These are phyloP conservation scores for Coemansia sp. DNA, from an alignment of 192 early-diverging fungal species.

Conservation along the genomic window DNA sequence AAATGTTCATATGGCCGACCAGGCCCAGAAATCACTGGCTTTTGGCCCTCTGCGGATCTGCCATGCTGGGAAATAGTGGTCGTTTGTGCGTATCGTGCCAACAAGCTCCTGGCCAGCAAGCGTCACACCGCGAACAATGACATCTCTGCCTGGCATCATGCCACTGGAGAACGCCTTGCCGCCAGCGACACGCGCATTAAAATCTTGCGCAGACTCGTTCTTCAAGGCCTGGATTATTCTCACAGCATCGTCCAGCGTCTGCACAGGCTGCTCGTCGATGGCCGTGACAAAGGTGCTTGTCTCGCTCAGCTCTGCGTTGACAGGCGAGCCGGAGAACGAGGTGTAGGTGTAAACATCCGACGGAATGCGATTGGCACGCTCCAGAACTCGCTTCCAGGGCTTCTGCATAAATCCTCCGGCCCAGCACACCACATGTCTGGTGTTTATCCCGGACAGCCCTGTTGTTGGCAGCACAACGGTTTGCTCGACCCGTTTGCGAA, in stretches of 20 bases:
- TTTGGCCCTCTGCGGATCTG: conserved; percentile 3
- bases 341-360: conserved; percentile 24
- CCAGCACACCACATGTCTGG: conserved; percentile 28
- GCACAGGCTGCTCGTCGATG: conserved; percentile 18
- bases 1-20: background rate
- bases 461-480: conserved; percentile 22
- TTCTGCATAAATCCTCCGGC: conserved; percentile 37
- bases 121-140: conserved; percentile 14
- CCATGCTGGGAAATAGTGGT: conserved; percentile 41
- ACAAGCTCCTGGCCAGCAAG: conserved; percentile 26
- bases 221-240: conserved; percentile 9
- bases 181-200: conserved; percentile 16
- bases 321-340: conserved; percentile 7
- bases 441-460: conserved; percentile 12
- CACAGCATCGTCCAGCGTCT: conserved; percentile 31
- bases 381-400: conserved; percentile 24
- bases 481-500: conserved; percentile 24
- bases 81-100: conserved; percentile 27
- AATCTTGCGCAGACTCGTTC: background rate
- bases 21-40: conserved; percentile 2
- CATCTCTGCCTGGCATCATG: conserved; percentile 34
- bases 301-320: background rate
- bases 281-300: conserved; percentile 20
- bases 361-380: conserved; percentile 18
- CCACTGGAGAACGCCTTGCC: conserved; percentile 11